Evolutionary conservation across 345 rosid species (phyloP), one percentile per base, ranked within the genome.

Genomic region (Mallotus nudiflorus): DNA sequence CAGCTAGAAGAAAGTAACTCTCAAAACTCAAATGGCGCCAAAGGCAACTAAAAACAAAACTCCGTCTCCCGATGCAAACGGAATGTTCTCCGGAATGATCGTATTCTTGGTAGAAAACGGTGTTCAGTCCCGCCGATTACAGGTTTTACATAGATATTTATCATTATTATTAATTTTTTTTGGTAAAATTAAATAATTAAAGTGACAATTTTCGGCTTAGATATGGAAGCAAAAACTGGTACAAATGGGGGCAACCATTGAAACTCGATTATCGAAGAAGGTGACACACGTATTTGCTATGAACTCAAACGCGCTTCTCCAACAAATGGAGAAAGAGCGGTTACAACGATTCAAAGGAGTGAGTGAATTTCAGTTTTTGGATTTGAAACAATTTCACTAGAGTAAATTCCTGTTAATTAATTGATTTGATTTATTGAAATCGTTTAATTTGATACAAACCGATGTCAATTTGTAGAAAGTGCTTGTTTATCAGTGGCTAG

Each of bases 201-300:
- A 5, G 57, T 10, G 25, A 37, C 11, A 10, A 2, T 29, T 2
- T 25, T 59, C 29, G 29, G 13, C 0, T 40, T 35, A 93, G 97
- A 87, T 93, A 40, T 93, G 97, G 98, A 91, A 82, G 90, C 90
- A 88, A 78, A 93, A 86, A 81, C 83, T 93, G 65, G 71, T 86
- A 40, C 98, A 91, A 78, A 88, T 88, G 96, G 97, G 96, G 68
- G 96, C 94, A 20, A 59, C 71, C 9, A 37, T 91, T 15, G 88
- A 80, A 74, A 83, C 81, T 72, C 72, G 78, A 42, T 69, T 90
- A 53, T 83, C 88, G 7, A 84, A 81, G 61, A 86, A 73, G 65
- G 89, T 86, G 51, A 88, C 85, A 61, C 91, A 87, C 77, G 76
- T 91, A 68, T 80, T 93, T 48, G 97, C 91, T 22, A 76, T 77